Percentiles rank a stretch among this genome's conserved stretches.
These are phyloP conservation scores for Penicillium mononematosum DNA, from an alignment of 495 filamentous ascomycete genomes.

Conservation along the genomic window DNA sequence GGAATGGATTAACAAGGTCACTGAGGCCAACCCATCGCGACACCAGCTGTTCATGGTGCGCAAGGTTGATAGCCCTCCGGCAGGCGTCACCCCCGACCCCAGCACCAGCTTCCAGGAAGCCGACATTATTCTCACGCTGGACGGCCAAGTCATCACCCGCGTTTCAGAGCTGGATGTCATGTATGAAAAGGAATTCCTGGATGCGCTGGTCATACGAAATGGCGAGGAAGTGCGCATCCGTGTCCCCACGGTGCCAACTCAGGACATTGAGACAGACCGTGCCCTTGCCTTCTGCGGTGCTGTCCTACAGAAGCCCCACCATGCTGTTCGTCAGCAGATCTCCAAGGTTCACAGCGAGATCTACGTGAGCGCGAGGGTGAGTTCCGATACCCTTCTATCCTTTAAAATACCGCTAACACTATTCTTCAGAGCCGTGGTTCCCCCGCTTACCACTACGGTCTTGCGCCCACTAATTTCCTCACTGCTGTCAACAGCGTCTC, in stretches of 20 bases:
- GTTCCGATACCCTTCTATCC: conserved; percentile 14
- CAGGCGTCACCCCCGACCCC: conserved; percentile 33
- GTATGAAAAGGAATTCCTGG: conserved; percentile 84
- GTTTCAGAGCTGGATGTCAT: conserved; percentile 93
- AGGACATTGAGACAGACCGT: conserved; percentile 87
- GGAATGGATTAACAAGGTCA: conserved; percentile 89
- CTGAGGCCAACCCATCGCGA: conserved; percentile 78
- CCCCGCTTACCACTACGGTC: conserved; percentile 86
- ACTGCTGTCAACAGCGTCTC: conserved; percentile 87
- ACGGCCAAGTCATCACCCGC: conserved; percentile 87
- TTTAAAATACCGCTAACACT: conserved; percentile 15
- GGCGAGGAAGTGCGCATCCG: conserved; percentile 73
- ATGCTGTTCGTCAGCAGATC: conserved; percentile 96
- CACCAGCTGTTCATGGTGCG: conserved; percentile 99
- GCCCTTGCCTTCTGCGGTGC: conserved; percentile 95
- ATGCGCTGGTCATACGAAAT: conserved; percentile 83
- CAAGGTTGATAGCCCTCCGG: conserved; percentile 75
- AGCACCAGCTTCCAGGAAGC: conserved; percentile 69
- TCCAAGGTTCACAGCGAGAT: conserved; percentile 93
- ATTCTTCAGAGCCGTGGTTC: conserved; percentile 62
- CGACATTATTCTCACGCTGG: conserved; percentile 88
- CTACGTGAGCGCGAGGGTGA: conserved; percentile 84
- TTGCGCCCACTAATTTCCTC: conserved; percentile 96
- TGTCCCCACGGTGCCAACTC: conserved; percentile 82
- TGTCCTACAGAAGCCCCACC: conserved; percentile 87